phyloP scores from a whole-genome alignment of 441 rosid species.

The Pelargonium cotyledonis region DNA sequence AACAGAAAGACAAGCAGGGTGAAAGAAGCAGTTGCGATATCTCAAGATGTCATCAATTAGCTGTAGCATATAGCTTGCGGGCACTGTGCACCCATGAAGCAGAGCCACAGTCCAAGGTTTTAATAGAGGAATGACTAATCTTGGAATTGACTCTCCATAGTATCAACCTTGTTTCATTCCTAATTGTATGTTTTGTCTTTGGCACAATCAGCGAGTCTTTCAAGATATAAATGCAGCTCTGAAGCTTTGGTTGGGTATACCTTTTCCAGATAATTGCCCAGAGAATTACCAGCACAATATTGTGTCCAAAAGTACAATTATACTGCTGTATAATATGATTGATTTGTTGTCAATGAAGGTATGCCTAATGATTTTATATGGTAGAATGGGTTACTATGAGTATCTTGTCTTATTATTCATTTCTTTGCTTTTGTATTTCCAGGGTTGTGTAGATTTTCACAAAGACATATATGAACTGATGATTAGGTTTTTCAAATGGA shows the following conservation, averaged over 20 bases:
- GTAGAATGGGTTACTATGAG: conserved; percentile 13
- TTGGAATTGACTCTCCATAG: conserved; percentile 17
- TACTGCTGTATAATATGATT: conserved; percentile 49
- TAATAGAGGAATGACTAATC: conserved; percentile 30
- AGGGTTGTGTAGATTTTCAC: conserved; percentile 62
- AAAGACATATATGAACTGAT: conserved; percentile 49
- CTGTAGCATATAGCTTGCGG: conserved; percentile 66
- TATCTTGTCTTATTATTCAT: conserved; percentile 8
- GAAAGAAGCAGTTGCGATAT: conserved; percentile 24
- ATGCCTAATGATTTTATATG: conserved; percentile 17
- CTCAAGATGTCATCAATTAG: conserved; percentile 41
- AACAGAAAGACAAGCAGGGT: conserved; percentile 32
- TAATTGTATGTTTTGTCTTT: conserved; percentile 20
- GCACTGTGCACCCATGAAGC: conserved; percentile 68
- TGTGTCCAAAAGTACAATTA: conserved; percentile 38
- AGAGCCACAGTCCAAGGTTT: conserved; percentile 82
- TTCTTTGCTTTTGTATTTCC: conserved; percentile 18
- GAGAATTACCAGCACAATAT: conserved; percentile 27
- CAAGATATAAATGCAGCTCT: conserved; percentile 56
- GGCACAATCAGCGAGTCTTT: conserved; percentile 43
- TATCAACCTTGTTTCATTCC: conserved; percentile 12
- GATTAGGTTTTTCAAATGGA: conserved; percentile 42
- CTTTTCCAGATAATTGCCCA: conserved; percentile 29
- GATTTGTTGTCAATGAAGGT: conserved; percentile 80
- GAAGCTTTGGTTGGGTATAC: conserved; percentile 48